Base-by-base conservation (phyloP, 179 eudicot species). In the Nepenthes alata region DNA sequence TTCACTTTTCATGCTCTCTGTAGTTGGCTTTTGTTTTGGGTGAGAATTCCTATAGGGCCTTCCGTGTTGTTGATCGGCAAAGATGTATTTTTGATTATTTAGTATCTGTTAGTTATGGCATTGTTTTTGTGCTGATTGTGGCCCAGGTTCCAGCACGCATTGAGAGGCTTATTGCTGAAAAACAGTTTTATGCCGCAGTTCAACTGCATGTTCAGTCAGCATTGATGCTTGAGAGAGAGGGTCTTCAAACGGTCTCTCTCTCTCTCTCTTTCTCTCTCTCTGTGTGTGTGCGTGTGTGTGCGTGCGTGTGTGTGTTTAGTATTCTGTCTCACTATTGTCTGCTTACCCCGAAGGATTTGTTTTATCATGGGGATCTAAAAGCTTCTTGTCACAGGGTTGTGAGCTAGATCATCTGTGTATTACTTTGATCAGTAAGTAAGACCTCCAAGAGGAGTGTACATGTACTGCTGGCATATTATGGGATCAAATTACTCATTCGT, bases 221-320 rank as follows among this genome's bases (percentile, higher is more conserved):
- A 58, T 69, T 85, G 77, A 93, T 93, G 98, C 97, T 93, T 54
- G 98, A 93, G 81, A 87, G 98, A 75, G 98, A 93, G 79, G 98
- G 98, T 65, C 98, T 93, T 78, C 98, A 93, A 62, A 87, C 85
- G 87, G 98, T 94, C 71, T 51, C 87, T 83, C 67, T 45, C 37
- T 59, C 53, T 57, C 6, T 61, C 63, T 45, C 25, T 25, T 37
- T 44, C 6, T 15, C 37, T 37, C 13, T 25, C 4, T 53, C 35
- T 54, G 2, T 11, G 12, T 41, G 25, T 16, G 25, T 16, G 25
- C 0, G 25, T 16, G 25, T 16, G 25, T 16, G 25, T 16, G 16
- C 10, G 3, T 65, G 44, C 69, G 39, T 61, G 57, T 45, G 49
- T 58, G 14, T 41, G 2, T 39, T 48, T 62, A 11, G 37, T 25